A percentile compares a stretch with the other conserved stretches of the same genome.
Conservation (phyloP, 306 rosid genomes). For the Quercus aquifolioides region DNA sequence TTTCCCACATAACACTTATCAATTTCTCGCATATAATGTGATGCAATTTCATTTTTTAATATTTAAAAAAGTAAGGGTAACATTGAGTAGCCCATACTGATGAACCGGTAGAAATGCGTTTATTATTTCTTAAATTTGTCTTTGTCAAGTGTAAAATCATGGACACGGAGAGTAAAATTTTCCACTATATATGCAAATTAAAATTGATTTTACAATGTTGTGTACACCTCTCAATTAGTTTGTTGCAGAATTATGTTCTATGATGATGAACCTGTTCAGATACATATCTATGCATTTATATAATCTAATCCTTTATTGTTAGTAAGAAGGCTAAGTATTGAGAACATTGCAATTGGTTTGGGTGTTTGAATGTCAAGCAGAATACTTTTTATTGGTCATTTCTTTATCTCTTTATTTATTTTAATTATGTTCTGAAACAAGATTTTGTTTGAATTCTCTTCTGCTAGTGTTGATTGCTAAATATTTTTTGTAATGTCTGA, state of each 20-base stretch:
- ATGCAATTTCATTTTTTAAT: too few species aligned
- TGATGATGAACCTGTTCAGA: slow-evolving; percentile 74
- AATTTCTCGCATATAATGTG: neutral
- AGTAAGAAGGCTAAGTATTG: slow-evolving; percentile 4
- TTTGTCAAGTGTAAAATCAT: neutral
- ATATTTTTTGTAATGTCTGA: slow-evolving; percentile 4
- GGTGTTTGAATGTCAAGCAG: neutral
- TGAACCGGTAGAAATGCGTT: neutral
- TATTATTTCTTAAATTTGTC: neutral
- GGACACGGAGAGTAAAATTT: neutral
- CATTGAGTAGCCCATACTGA: too few species aligned
- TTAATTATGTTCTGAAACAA: neutral
- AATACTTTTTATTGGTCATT: neutral
- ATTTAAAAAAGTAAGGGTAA: too few species aligned
- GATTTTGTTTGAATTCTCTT: neutral
- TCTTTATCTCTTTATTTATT: neutral
- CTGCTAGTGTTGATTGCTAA: neutral
- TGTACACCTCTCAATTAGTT: slow-evolving; percentile 17
- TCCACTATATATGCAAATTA: neutral
- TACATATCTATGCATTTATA: slow-evolving; percentile 41
- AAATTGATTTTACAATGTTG: neutral
- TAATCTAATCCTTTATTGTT: neutral
- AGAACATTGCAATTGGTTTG: slow-evolving; percentile 2
- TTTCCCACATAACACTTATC: neutral
- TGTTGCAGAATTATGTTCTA: slow-evolving; percentile 65